Evolutionary conservation across 345 rosid species (phyloP), one percentile per base, ranked within the genome.

Genomic region (Salix arbutifolia): DNA sequence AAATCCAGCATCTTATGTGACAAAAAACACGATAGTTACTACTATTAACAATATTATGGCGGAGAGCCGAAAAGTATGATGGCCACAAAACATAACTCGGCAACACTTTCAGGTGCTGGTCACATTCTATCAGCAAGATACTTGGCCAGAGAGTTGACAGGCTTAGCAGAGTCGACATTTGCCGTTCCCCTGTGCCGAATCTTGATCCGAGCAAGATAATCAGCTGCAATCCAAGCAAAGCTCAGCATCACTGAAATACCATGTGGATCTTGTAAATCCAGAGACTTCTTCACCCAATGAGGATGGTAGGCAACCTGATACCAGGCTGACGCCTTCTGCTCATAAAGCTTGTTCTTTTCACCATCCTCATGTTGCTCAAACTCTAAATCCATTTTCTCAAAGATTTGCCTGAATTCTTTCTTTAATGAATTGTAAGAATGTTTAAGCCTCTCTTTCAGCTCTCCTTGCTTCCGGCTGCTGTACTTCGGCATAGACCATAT

Each of bases 311-410:
- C 79, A 33, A 93, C 99, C 79, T 87, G 92, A 79, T 96, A 96
- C 97, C 97, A 93, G 1, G 98, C 98, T 1, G 99, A 91, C 53
- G 98, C 99, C 87, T 90, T 95, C 18, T 44, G 84, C 86, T 95
- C 98, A 69, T 86, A 91, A 31, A 84, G 11, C 12, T 53, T 1
- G 68, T 82, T 91, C 82, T 82, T 93, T 72, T 86, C 91, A 28
- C 89, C 97, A 50, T 90, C 94, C 35, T 81, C 58, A 52, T 88
- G 86, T 52, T 77, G 83, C 85, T 81, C 90, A 1, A 79, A 77
- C n/a, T 85, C 90, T 0, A 62, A 37, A 64, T 72, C 86, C 86
- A 90, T 75, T 30, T 76, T 76, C 84, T 90, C 94, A 10, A 93
- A 93, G 17, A 79, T 70, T 71, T 85, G 88, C 74, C 96, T 81